Conservation (phyloP, 225 moss, liverwort and hornwort genomes). For the Sphagnum contortum region DNA sequence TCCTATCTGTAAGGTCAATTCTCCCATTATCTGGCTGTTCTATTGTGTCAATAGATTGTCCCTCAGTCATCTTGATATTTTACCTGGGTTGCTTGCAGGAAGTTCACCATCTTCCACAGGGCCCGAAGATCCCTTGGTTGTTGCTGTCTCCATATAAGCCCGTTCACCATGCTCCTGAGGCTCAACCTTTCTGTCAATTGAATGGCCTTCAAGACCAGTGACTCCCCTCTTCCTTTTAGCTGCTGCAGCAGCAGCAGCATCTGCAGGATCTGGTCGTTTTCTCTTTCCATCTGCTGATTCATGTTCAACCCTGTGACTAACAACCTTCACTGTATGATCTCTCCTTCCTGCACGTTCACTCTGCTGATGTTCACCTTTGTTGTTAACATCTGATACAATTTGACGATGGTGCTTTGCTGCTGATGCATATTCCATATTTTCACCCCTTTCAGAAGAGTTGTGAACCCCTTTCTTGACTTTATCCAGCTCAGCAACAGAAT, state of each 20-base stretch:
- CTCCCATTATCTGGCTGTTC: no score
- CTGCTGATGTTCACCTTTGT: no score
- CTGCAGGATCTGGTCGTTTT: slow-evolving; percentile 23
- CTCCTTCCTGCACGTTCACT: slow-evolving; percentile 9
- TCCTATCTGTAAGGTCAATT: neutral
- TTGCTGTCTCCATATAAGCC: slow-evolving; percentile 14
- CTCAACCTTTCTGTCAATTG: slow-evolving; percentile 25
- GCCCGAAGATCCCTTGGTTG: slow-evolving; percentile 13
- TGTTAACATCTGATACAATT: no score
- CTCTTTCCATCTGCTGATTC: slow-evolving; percentile 12
- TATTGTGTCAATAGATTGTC: no score
- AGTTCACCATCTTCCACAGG: slow-evolving; percentile 41
- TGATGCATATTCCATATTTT: no score
- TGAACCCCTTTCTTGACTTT: no score
- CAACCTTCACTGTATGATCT: slow-evolving; percentile 19
- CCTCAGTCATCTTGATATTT: neutral
- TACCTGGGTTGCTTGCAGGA: slow-evolving; percentile 8
- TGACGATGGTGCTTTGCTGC: no score
- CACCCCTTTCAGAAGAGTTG: no score
- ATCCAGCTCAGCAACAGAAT: no score
- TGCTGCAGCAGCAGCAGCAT: slow-evolving; percentile 4
- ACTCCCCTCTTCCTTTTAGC: slow-evolving; percentile 23
- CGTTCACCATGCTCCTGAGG: slow-evolving; percentile 30
- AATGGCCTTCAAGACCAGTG: slow-evolving; percentile 13
- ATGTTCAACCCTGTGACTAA: slow-evolving; percentile 12